phyloP scores from a whole-genome alignment of 805 yeast genomes.

The Candida insectalens region DNA sequence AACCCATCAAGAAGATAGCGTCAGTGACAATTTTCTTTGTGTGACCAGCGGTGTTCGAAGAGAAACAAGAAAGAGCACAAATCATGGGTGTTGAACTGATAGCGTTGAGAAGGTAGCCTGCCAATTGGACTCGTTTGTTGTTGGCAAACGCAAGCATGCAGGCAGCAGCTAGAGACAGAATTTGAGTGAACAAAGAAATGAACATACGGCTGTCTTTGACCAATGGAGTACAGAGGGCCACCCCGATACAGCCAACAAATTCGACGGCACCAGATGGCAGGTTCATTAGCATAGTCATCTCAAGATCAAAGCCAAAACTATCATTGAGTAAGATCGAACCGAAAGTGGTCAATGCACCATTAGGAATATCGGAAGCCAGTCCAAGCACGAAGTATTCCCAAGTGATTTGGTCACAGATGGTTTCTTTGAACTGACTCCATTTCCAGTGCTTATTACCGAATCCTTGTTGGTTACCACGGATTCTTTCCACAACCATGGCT shows the following conservation, averaged over 20 bases:
- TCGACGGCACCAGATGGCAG: conserved; percentile 30
- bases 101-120: conserved; percentile 16
- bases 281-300: conserved; percentile 8
- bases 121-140: conserved; percentile 8
- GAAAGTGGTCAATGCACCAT: conserved; percentile 35
- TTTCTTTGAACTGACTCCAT: conserved; percentile 18
- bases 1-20: conserved; percentile 51
- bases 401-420: conserved; percentile 25
- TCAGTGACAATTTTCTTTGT: conserved; percentile 59
- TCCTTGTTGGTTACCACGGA: conserved; percentile 27
- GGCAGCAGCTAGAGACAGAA: background rate
- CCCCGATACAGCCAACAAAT: conserved; percentile 23
- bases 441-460: conserved; percentile 22
- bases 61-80: conserved; percentile 25
- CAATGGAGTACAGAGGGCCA: conserved; percentile 9
- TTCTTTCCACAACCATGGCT: conserved; percentile 21
- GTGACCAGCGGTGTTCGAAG: conserved; percentile 57
- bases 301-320: conserved; percentile 22
- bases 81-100: conserved; percentile 19
- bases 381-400: conserved; percentile 29
- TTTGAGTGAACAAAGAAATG: background rate
- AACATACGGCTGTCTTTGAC: conserved; percentile 5
- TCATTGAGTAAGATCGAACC: conserved; percentile 26
- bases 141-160: conserved; percentile 2
- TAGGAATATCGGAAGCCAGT: conserved; percentile 20